These are phyloP conservation scores for Chaetomium tenue DNA, from an alignment of 495 filamentous ascomycete species.

Conservation along the genomic window DNA sequence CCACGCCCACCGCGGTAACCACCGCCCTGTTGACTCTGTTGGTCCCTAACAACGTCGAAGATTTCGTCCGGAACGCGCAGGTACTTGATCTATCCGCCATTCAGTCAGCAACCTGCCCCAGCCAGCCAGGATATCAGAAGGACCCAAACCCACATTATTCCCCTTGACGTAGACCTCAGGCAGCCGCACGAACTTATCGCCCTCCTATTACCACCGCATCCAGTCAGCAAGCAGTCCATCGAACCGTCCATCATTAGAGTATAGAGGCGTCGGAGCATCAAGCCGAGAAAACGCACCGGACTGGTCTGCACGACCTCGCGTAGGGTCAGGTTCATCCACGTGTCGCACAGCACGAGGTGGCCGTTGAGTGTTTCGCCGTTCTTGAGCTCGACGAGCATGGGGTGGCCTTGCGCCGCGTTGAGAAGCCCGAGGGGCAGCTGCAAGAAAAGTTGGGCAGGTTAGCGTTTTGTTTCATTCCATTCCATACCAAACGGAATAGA, in stretches of 20 bases:
- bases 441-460: background rate
- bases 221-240: conserved; percentile 19
- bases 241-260: background rate
- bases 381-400: conserved; percentile 99
- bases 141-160: conserved; percentile 73
- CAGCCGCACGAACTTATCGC: conserved; percentile 85
- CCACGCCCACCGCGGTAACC: conserved; percentile 66
- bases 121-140: background rate
- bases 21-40: conserved; percentile 60
- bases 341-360: conserved; percentile 92
- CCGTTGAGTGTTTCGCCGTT: conserved; percentile 97
- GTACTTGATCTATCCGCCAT: conserved; percentile 81
- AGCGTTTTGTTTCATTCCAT: background rate
- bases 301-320: conserved; percentile 98
- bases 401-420: conserved; percentile 93
- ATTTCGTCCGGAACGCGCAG: conserved; percentile 94
- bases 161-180: conserved; percentile 94
- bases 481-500: background rate
- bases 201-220: conserved; percentile 54
- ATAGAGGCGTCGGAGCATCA: background rate
- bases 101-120: background rate
- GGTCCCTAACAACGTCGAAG: conserved; percentile 88
- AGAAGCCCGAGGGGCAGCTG: conserved; percentile 91
- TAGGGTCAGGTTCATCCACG: conserved; percentile 98
- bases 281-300: conserved; percentile 47